Evolutionary conservation across 2,329 filamentous ascomycete species (phyloP).

Genomic region (Stagonosporopsis vannaccii): DNA sequence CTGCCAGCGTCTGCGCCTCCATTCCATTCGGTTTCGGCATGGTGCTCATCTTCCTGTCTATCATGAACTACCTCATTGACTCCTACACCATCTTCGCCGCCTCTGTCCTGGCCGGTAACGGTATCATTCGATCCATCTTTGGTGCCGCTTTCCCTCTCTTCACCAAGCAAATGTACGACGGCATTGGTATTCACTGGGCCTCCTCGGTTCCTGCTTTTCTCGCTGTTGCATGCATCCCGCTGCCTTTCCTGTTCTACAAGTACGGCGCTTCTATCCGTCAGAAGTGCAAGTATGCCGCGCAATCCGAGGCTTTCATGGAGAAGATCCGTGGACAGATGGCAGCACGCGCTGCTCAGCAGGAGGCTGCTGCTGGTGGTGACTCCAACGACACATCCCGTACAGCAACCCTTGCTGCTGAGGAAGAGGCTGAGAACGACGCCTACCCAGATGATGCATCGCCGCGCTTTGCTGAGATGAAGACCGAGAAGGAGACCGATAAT

Average conservation of each 20-base stretch:
- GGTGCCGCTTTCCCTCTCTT: slow-evolving; percentile 84
- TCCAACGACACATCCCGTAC: slow-evolving; percentile 37
- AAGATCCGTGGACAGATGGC: slow-evolving; percentile 50
- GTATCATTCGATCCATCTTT: slow-evolving; percentile 78
- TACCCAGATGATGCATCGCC: slow-evolving; percentile 36
- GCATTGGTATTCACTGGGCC: slow-evolving; percentile 74
- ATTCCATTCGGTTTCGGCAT: slow-evolving; percentile 66
- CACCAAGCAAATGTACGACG: slow-evolving; percentile 66
- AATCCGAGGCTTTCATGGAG: slow-evolving; percentile 68
- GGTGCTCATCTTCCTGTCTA: slow-evolving; percentile 69
- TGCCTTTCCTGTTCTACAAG: slow-evolving; percentile 78
- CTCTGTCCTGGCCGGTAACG: slow-evolving; percentile 77
- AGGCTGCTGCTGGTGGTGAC: slow-evolving; percentile 14
- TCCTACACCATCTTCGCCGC: slow-evolving; percentile 77
- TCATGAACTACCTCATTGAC: slow-evolving; percentile 54
- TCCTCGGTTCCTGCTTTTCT: slow-evolving; percentile 77
- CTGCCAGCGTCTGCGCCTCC: slow-evolving; percentile 60
- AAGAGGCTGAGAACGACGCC: slow-evolving; percentile 41
- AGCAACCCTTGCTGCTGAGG: slow-evolving; percentile 27
- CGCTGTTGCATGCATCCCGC: slow-evolving; percentile 73
- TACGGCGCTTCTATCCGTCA: slow-evolving; percentile 70
- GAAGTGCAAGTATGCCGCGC: slow-evolving; percentile 73
- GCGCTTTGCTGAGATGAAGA: slow-evolving; percentile 51
- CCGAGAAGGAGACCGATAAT: slow-evolving; percentile 41
- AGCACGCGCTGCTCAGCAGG: slow-evolving; percentile 21